Base-by-base conservation (phyloP, 1,284 basidiomycete genomes). In the Sparassis latifolia region DNA sequence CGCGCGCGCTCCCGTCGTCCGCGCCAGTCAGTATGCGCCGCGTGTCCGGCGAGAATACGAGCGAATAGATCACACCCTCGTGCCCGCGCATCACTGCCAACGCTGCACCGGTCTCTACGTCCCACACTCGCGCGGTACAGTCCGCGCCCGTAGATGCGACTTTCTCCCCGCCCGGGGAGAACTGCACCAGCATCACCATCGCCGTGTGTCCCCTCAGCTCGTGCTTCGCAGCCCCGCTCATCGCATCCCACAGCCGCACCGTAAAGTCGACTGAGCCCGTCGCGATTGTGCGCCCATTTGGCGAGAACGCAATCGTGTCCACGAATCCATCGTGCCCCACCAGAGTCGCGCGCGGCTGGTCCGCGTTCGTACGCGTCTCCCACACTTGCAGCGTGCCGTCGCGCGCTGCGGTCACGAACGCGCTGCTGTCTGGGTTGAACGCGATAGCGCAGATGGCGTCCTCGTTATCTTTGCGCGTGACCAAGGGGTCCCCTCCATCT, bases 131-230 rank as follows among this genome's bases (percentile, higher is more conserved):
- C 20, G 58, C 53, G 6, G 49, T 52, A 33, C 50, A 43, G 46
- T 63, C 61, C 27, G 46, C 52, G 47, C 53, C 45, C 10, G 58
- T 52, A 9, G 62, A 60, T 4, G 55, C 55, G 39, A 65, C 53
- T 33, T 29, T 20, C 3, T 39, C 37, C 33, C 57, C 57, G 48
- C 58, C 52, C 4, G 59, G 59, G 1, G 59, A 58, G 50, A 60
- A 61, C 2, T 32, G 48, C 7, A 60, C 33, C 5, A 44, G 20
- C 32, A 41, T 49, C 20, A 60, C 48, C 4, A 32, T 28, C 4
- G 41, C 47, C 3, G 2, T 43, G 37, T 57, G 52, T 2, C 51
- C 55, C 12, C 33, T 10, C 29, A 33, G 33, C 30, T 20, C 39
- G 20, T 42, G 39, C 12, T 52, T 29, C 6, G 42, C 9, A 7